Conservation (phyloP, 352 stramenopile species). For the Phytophthora europaea region DNA sequence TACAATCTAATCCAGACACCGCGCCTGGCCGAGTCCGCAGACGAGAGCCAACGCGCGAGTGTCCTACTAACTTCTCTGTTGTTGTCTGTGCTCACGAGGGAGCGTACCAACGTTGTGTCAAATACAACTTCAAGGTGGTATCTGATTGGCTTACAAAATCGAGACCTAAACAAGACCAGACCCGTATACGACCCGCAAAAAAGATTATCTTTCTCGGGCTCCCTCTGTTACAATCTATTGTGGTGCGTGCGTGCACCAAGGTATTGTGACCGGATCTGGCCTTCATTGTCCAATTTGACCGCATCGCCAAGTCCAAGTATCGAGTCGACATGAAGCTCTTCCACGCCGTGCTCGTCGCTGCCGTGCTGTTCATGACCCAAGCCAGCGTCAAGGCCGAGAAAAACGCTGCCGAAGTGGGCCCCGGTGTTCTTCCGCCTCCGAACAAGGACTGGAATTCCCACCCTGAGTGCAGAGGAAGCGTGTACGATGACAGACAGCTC, state of each 20-base stretch:
- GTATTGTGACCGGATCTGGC: not conserved
- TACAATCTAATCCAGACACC: too few relatives aligned
- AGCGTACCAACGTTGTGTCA: too few relatives aligned
- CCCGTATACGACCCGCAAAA: too few relatives aligned
- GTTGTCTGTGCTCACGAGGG: too few relatives aligned
- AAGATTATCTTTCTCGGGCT: too few relatives aligned
- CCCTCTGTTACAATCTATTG: not conserved
- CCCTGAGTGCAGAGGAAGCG: not conserved
- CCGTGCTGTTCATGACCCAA: not conserved
- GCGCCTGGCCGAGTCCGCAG: too few relatives aligned
- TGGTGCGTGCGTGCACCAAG: not conserved
- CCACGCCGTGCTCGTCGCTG: not conserved
- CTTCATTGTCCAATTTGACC: not conserved
- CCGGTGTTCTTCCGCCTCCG: not conserved
- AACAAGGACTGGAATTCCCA: constrained; percentile 3
- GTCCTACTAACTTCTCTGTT: too few relatives aligned
- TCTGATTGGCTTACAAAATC: too few relatives aligned
- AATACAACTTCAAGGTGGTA: too few relatives aligned
- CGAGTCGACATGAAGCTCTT: not conserved
- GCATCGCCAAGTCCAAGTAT: not conserved
- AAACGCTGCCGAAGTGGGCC: not conserved
- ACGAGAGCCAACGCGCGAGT: too few relatives aligned
- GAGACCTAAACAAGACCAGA: too few relatives aligned
- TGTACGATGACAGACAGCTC: not conserved
- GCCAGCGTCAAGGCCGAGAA: not conserved